phyloP scores from a whole-genome alignment of 164 flowering plant genomes.

The Vitis labrusca region DNA sequence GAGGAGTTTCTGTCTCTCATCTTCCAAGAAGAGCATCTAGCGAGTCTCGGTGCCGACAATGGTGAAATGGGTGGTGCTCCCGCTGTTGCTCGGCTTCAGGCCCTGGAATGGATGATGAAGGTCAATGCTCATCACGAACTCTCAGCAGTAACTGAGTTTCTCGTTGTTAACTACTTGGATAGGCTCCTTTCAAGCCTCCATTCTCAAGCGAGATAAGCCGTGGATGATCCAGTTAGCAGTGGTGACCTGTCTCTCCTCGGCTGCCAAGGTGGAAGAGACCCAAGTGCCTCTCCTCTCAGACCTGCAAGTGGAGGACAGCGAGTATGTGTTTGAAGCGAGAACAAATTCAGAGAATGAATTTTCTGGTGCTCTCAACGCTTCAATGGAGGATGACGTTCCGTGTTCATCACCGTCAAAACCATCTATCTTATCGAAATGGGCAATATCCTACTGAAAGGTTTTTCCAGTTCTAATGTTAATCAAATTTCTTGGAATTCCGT shows the following conservation, averaged over 20 bases:
- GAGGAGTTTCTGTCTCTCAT: constrained; percentile 50
- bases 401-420: too few relatives aligned
- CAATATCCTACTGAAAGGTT: constrained; percentile 29
- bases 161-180: constrained; percentile 52
- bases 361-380: constrained; percentile 61
- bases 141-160: constrained; percentile 41
- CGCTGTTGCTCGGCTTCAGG: constrained; percentile 29
- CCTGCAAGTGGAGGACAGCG: constrained; percentile 49
- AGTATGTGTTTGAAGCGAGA: constrained; percentile 54
- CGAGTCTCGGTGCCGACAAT: not conserved
- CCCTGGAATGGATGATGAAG: constrained; percentile 58
- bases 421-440: too few relatives aligned
- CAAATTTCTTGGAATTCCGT: constrained; percentile 23
- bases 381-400: constrained; percentile 62
- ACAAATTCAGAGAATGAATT: constrained; percentile 70
- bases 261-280: constrained; percentile 72
- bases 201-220: constrained; percentile 45
- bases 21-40: constrained; percentile 28
- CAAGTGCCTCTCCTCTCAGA: constrained; percentile 59
- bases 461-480: constrained; percentile 16
- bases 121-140: constrained; percentile 42
- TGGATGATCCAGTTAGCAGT: constrained; percentile 68
- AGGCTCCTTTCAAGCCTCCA: constrained; percentile 35
- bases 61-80: constrained; percentile 1
- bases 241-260: constrained; percentile 65